phyloP scores from a whole-genome alignment of 2,329 filamentous ascomycete genomes.

The Orbilia javanica region DNA sequence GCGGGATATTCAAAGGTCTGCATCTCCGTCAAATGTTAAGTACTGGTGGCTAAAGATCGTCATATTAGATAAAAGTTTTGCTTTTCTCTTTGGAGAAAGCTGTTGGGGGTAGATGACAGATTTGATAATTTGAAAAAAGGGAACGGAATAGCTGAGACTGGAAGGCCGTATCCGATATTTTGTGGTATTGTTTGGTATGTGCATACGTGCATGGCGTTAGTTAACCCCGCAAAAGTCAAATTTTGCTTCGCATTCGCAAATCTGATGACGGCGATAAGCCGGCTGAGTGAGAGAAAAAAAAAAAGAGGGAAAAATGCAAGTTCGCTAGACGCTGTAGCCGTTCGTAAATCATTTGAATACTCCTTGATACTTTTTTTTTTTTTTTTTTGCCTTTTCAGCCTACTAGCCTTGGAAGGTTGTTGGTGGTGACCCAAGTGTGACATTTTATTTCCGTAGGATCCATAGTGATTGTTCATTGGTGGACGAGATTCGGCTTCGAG shows the following conservation, averaged over 20 bases:
- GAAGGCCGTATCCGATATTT: conserved; percentile 2
- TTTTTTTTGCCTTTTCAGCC: conserved; percentile 19
- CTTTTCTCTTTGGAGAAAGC: conserved; percentile 31
- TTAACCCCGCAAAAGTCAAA: conserved; percentile 46
- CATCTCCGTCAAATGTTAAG: background rate
- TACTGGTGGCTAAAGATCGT: background rate
- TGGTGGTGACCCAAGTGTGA: conserved; percentile 29
- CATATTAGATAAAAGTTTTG: conserved; percentile 34
- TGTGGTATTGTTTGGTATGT: conserved; percentile 6
- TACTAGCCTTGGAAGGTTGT: conserved; percentile 16
- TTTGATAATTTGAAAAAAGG: conserved; percentile 12
- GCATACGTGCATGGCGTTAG: conserved; percentile 13
- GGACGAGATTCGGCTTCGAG: background rate
- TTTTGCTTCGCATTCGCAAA: conserved; percentile 33
- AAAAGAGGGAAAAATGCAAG: conserved; percentile 21
- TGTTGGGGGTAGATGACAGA: conserved; percentile 36
- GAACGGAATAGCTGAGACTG: conserved; percentile 13
- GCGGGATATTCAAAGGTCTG: conserved; percentile 33
- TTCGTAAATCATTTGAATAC: conserved; percentile 18
- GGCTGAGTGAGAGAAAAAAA: conserved; percentile 5
- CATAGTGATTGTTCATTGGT: background rate
- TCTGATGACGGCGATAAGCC: conserved; percentile 33
- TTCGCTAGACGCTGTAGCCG: conserved; percentile 54
- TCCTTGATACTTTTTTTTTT: background rate
- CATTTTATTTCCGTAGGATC: conserved; percentile 28